These are phyloP conservation scores for Rhizoctonia solani DNA, from an alignment of 1,284 basidiomycete species.

Conservation along the genomic window DNA sequence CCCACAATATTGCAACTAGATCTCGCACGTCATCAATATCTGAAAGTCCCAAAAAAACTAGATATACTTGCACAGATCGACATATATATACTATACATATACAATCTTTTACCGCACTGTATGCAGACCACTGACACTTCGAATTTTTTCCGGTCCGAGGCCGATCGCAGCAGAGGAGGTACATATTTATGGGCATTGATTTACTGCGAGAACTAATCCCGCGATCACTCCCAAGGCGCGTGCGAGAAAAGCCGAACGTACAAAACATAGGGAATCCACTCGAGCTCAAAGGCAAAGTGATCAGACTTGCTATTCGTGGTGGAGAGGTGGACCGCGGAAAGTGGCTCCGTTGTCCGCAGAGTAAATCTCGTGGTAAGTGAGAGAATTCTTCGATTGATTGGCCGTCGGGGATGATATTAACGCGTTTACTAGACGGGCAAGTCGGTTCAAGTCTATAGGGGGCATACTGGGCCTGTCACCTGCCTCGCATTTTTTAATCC, in stretches of 20 bases:
- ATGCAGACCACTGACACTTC: slow-evolving; percentile 52
- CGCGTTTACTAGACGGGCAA: slow-evolving; percentile 66
- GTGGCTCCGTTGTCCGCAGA: slow-evolving; percentile 71
- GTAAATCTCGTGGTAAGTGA: slow-evolving; percentile 70
- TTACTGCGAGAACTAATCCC: slow-evolving; percentile 34
- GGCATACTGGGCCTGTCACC: slow-evolving; percentile 87
- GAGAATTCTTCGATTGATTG: slow-evolving; percentile 37
- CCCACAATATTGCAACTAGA: no score
- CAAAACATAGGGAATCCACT: slow-evolving; percentile 79
- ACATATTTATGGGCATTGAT: slow-evolving; percentile 41
- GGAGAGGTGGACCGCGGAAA: slow-evolving; percentile 85
- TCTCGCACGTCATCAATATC: no score
- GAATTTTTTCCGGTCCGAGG: slow-evolving; percentile 69
- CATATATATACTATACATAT: no score
- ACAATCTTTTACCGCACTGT: neutral
- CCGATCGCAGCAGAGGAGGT: slow-evolving; percentile 73
- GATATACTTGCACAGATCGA: no score
- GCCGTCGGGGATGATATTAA: slow-evolving; percentile 21
- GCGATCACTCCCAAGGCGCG: slow-evolving; percentile 56
- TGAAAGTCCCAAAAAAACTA: no score
- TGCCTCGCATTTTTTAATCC: slow-evolving; percentile 67
- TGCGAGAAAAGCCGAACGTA: slow-evolving; percentile 70
- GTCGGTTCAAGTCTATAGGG: slow-evolving; percentile 72
- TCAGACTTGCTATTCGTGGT: slow-evolving; percentile 67
- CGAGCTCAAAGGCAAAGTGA: slow-evolving; percentile 70